phyloP scores from a whole-genome alignment of 129 eudicot genomes.

The Gnaphalium uliginosum region DNA sequence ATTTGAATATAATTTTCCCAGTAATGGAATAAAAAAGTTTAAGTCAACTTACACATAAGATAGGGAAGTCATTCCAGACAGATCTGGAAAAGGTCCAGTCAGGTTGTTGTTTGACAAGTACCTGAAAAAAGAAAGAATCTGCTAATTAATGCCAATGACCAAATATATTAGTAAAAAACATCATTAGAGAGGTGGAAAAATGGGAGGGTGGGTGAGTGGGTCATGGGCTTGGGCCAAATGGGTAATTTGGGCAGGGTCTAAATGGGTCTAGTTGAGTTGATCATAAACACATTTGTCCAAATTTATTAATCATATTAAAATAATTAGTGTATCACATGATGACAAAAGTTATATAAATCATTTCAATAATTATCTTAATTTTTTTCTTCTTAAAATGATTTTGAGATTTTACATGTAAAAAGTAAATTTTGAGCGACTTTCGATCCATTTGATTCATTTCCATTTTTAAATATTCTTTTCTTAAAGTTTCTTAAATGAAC shows the following conservation, averaged over 20 bases:
- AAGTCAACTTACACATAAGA: slow-evolving; percentile 66
- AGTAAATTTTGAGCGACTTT: neutral
- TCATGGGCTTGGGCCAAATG: neutral
- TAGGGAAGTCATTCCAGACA: slow-evolving; percentile 61
- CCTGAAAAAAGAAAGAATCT: slow-evolving; percentile 42
- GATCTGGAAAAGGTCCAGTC: slow-evolving; percentile 68
- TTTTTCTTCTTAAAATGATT: too few relatives aligned
- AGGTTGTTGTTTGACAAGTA: slow-evolving; percentile 73
- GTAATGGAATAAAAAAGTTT: neutral
- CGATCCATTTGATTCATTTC: too few relatives aligned
- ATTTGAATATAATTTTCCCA: neutral
- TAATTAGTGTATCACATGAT: too few relatives aligned
- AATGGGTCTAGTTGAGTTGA: neutral
- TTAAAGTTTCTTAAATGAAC: too few relatives aligned
- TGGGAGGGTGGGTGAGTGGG: neutral
- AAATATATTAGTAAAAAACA: neutral
- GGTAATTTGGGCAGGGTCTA: neutral
- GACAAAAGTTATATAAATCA: too few relatives aligned
- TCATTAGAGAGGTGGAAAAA: neutral
- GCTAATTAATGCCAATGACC: slow-evolving; percentile 12
- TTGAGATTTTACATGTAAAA: neutral
- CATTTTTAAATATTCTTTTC: too few relatives aligned
- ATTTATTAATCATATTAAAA: too few relatives aligned
- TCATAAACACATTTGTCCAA: neutral
- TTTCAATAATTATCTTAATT: too few relatives aligned